Evolutionary conservation across 2,329 filamentous ascomycete genomes (phyloP), one percentile per base, ranked within the genome.

Genomic region (Colletotrichum cereale): DNA sequence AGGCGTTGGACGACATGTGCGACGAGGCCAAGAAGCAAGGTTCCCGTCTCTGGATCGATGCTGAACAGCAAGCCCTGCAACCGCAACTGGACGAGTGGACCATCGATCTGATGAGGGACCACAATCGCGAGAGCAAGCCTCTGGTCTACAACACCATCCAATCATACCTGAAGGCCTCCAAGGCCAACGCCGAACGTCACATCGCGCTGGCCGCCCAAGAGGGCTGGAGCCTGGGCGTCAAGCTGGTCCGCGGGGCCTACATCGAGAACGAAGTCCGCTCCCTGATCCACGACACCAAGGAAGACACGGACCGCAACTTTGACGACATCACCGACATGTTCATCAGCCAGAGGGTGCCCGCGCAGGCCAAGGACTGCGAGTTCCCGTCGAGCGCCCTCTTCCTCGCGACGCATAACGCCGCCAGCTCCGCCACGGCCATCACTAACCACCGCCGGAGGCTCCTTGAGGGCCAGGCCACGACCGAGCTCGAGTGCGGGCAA

Each of bases 81-180:
- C 84, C 87, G 4, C 94, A 94, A 5, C 95, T 97, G 72, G 92
- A 96, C 78, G 87, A 89, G 75, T 96, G 94, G 92, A 93, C 91
- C 7, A 82, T 96, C 62, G 83, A 87, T n/a, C 92, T 94, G 75
- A 93, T 95, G 84, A 88, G 89, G 75, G 89, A 88, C 78, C 95
- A 93, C 85, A 97, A 97, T 84, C 88, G 84, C 73, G 83, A 82
- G 0, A 76, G 80, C 2, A 87, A 87, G 40, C 91, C 93, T 2
- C 88, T 95, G 60, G 87, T 98, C 66, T 97, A 95, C 82, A 91
- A 91, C 73, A 94, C 92, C 0, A 95, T 95, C 80, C 92, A 95
- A 80, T 90, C 91, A 1, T 95, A 95, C 81, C 87, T 93, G 57
- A 93, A 93, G 80, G 84, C 84, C n/a, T 87, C 87, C 0, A 89